These are phyloP conservation scores for Daldinia concentrica DNA, from an alignment of 495 filamentous ascomycete genomes.

Conservation along the genomic window DNA sequence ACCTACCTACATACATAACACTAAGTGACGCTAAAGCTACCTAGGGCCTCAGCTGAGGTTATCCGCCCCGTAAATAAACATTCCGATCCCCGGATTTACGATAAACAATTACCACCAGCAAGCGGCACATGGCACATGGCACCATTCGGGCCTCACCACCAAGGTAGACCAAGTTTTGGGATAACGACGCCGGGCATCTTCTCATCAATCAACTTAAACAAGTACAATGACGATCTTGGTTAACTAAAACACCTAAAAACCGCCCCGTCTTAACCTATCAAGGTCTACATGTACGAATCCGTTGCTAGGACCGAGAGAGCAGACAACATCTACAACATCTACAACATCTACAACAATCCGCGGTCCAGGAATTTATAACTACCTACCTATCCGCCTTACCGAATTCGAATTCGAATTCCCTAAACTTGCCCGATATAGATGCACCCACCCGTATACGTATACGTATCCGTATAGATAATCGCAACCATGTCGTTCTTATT, in stretches of 20 bases:
- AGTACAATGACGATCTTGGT: constrained; percentile 19
- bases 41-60: constrained; percentile 24
- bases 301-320: neutral
- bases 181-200: constrained; percentile 18
- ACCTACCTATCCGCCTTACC: too few species aligned
- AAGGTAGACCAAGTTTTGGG: constrained; percentile 25
- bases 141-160: constrained; percentile 22
- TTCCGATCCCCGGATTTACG: constrained; percentile 44
- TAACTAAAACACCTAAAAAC: constrained; percentile 14
- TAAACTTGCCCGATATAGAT: too few species aligned
- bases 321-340: neutral
- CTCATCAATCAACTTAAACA: neutral
- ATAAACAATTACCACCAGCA: constrained; percentile 43
- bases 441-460: neutral
- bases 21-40: neutral
- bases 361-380: neutral
- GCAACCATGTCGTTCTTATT: constrained; percentile 90
- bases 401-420: neutral
- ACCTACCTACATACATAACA: too few species aligned
- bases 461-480: constrained; percentile 14
- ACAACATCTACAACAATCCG: neutral
- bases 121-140: constrained; percentile 29
- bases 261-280: neutral
- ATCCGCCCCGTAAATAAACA: constrained; percentile 44
- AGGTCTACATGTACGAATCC: neutral